Evolutionary conservation across 345 rosid genomes (phyloP), one percentile per base, ranked within the genome.

Genomic region (Eucalyptus polybractea): DNA sequence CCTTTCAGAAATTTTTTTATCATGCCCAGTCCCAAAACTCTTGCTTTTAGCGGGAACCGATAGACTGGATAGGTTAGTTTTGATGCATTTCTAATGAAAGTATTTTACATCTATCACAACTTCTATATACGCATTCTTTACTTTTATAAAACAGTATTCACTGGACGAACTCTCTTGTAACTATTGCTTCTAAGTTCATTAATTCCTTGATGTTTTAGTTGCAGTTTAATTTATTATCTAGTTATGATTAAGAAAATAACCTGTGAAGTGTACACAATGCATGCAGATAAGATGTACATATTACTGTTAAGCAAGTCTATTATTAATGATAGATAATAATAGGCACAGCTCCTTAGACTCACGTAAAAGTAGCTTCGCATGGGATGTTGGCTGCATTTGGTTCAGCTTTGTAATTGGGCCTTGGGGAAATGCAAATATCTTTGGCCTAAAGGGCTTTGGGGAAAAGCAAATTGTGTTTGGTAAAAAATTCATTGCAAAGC

Each of bases 1-100:
- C 89, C 98, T 97, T 80, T 96, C 99, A 50, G 99, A 97, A 80
- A 97, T 93, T 87, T 97, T 97, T 92, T 90, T 97, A 88, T 96
- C 97, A 25, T 92, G 94, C 92, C 96, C 99, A 21, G 96, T 94
- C 91, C 98, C 98, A 72, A 97, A 97, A 92, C 93, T 97, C 90
- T 91, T 97, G 89, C 95, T 97, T 86, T 92, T 97, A 92, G 99
- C 99, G 1, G 98, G 99, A 91, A 93, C 99, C 4, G 98, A 97
- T 86, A 94, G 98, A 90, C 92, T 97, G 92, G 99, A 97, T 95
- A 96, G 95, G 98, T 97, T 37, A 37, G 83, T 72, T 37, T 33
- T 72, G 22, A 72, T 72, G 42, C 83, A 72, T 37, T 72, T 86
- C 56, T 65, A 53, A 89, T 86, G 54, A 50, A 86, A 49, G 58